A percentile compares a stretch with the other conserved stretches of the same genome.
These are phyloP conservation scores for Linderniella brevidens DNA, from an alignment of 257 asterid species.

Conservation along the genomic window DNA sequence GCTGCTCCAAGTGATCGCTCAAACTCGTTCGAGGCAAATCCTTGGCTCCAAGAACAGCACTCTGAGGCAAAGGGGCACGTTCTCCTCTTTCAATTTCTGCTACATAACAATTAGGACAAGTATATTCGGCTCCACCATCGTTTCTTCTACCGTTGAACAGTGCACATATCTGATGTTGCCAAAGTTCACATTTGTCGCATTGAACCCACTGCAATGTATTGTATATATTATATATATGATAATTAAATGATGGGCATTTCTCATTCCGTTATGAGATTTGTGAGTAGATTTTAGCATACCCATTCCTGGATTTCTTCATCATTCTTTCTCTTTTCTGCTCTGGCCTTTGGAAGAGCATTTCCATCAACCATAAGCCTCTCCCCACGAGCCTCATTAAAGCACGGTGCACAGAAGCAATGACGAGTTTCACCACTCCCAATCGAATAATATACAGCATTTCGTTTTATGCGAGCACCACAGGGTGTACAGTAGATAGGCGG, in stretches of 20 bases:
- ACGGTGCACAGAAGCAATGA: constrained; percentile 71
- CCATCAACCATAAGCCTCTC: constrained; percentile 65
- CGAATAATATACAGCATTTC: constrained; percentile 87
- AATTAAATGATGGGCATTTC: background rate
- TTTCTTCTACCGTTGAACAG: constrained; percentile 88
- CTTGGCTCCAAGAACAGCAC: constrained; percentile 54
- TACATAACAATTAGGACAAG: constrained; percentile 92
- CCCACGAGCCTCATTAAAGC: constrained; percentile 85
- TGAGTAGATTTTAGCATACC: constrained; percentile 32
- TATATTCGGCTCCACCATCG: constrained; percentile 98
- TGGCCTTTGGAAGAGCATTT: constrained; percentile 49
- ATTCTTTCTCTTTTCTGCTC: constrained; percentile 86
- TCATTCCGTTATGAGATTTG: background rate
- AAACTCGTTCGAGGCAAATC: constrained; percentile 56
- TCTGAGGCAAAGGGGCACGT: constrained; percentile 30
- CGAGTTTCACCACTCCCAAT: constrained; percentile 82
- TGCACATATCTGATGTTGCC: constrained; percentile 99
- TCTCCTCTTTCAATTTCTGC: constrained; percentile 90
- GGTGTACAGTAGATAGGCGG: constrained; percentile 91
- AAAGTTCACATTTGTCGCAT: constrained; percentile 94
- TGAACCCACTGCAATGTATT: constrained; percentile 97
- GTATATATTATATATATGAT: constrained; percentile 9
- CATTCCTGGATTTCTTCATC: constrained; percentile 98
- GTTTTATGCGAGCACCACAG: constrained; percentile 88
- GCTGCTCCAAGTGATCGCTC: constrained; percentile 51